Evolutionary conservation across 2,329 filamentous ascomycete species (phyloP).

Genomic region (Aspergillus flavus): DNA sequence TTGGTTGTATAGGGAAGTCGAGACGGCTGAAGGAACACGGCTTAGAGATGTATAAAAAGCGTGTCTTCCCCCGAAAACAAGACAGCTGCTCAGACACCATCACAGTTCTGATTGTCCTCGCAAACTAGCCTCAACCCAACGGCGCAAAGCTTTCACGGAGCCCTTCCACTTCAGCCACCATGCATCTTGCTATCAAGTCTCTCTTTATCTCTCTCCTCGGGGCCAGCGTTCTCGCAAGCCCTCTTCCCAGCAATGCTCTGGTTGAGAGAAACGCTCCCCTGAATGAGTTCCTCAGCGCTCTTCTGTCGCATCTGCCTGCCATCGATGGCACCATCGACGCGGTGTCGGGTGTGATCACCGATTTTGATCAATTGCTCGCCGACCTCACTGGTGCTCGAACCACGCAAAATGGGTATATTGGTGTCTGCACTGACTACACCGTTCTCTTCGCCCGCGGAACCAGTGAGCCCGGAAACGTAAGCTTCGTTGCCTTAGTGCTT

Average conservation of each 20-base stretch:
- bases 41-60: neutral
- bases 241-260: neutral
- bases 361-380: neutral
- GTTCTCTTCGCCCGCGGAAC: slow-evolving; percentile 1
- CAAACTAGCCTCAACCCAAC: neutral
- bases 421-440: neutral
- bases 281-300: neutral
- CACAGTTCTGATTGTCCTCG: neutral
- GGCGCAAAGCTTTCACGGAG: neutral
- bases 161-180: neutral
- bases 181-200: neutral
- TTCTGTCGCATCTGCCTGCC: neutral
- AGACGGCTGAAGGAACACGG: neutral
- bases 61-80: neutral
- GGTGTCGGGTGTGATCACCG: neutral
- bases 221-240: neutral
- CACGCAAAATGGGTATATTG: neutral
- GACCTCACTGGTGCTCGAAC: neutral
- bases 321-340: neutral
- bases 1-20: neutral
- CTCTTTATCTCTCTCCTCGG: neutral
- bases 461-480: slow-evolving; percentile 3
- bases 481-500: neutral
- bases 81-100: neutral
- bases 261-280: neutral